These are phyloP conservation scores for Alloteropsis semialata DNA, from an alignment of 176 grass and related monocot genomes.

Conservation along the genomic window DNA sequence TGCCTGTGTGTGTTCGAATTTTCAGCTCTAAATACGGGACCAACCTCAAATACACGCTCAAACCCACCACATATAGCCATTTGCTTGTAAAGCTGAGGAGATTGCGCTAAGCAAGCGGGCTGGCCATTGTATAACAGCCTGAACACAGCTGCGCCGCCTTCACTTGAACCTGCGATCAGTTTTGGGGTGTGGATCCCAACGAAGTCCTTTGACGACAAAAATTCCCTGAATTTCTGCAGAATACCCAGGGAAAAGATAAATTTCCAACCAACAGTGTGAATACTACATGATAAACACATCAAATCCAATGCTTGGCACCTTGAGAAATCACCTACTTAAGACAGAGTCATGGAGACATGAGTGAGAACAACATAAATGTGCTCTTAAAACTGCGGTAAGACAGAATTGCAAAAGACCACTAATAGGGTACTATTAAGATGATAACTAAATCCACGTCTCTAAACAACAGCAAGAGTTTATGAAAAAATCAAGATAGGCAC, in stretches of 20 bases:
- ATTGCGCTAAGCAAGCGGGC: conserved; percentile 87
- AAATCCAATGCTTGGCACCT: background rate
- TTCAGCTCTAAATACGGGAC: conserved; percentile 79
- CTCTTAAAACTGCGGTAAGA: background rate
- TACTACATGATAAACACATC: background rate
- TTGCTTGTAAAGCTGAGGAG: conserved; percentile 81
- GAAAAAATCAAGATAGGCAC: background rate
- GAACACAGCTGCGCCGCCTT: conserved; percentile 95
- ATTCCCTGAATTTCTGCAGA: conserved; percentile 66
- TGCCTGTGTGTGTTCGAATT: conserved; percentile 91
- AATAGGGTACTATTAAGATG: background rate
- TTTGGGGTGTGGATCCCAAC: conserved; percentile 83
- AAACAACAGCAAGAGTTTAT: background rate
- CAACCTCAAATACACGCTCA: conserved; percentile 84
- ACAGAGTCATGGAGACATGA: no score
- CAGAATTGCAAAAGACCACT: background rate
- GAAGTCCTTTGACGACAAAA: conserved; percentile 62
- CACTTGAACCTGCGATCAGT: conserved; percentile 69
- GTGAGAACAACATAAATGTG: background rate
- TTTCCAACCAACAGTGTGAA: background rate
- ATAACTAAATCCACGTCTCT: no score
- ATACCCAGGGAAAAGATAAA: background rate
- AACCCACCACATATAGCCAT: conserved; percentile 85
- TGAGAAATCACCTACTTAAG: no score
- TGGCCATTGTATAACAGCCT: conserved; percentile 71